A percentile compares a stretch with the other conserved stretches of the same genome.
These are phyloP conservation scores for Cladophialophora bantiana DNA, from an alignment of 2,329 filamentous ascomycete genomes.

Conservation along the genomic window DNA sequence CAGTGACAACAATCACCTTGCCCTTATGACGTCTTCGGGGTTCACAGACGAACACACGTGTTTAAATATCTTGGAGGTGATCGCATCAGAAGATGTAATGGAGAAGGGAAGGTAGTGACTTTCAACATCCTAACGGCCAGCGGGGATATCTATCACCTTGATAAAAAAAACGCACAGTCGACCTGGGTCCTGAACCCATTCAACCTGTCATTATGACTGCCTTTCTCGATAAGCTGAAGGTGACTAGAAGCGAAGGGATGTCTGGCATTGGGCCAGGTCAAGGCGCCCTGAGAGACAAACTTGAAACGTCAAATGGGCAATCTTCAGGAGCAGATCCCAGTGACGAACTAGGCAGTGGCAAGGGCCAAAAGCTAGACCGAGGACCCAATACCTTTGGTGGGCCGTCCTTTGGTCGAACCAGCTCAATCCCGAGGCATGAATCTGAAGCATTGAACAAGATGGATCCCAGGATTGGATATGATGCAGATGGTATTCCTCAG, in stretches of 20 bases:
- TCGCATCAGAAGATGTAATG: background rate
- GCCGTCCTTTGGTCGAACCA: constrained; percentile 27
- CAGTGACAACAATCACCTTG: background rate
- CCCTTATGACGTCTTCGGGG: constrained; percentile 11
- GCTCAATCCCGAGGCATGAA: constrained; percentile 14
- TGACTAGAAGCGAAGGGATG: constrained; percentile 22
- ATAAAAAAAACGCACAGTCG: background rate
- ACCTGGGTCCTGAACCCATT: background rate
- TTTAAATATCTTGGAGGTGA: background rate
- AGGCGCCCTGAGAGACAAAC: constrained; percentile 17
- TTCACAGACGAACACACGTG: background rate
- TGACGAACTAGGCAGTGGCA: constrained; percentile 6
- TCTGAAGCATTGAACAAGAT: constrained; percentile 23
- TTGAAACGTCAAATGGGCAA: constrained; percentile 1
- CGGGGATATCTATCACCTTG: background rate
- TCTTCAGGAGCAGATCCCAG: background rate
- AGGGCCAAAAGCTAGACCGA: constrained; percentile 14
- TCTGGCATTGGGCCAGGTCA: constrained; percentile 23
- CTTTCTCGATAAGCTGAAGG: constrained; percentile 23
- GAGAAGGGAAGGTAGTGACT: background rate
- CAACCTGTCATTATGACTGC: background rate
- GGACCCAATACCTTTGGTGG: constrained; percentile 25
- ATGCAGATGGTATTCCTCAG: constrained; percentile 14
- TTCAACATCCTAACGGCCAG: background rate
- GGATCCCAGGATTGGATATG: constrained; percentile 24